Evolutionary conservation across 345 rosid species (phyloP), one percentile per base, ranked within the genome.

Genomic region (Eucalyptus erythrocorys): DNA sequence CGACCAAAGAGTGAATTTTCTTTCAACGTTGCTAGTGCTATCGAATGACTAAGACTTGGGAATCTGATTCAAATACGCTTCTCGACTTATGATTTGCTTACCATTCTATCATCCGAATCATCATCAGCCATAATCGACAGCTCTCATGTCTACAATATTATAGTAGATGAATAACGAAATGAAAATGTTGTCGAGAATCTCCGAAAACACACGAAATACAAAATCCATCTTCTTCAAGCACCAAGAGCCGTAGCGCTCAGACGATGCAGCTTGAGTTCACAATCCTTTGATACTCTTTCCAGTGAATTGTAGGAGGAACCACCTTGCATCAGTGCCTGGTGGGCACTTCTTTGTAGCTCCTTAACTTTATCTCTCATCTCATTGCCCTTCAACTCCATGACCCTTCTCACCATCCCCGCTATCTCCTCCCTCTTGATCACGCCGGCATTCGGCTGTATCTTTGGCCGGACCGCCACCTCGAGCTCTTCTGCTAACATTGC

Each of bases 401-500:
- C 61, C 88, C 59, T 92, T 86, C 90, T 92, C 66, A 94, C 94
- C 89, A 90, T n/a, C 82, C 47, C 86, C 86, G 89, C 89, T 47
- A 95, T 94, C 92, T 93, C 95, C 88, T 92, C 91, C 85, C 94
- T 93, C 26, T 89, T 86, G 30, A 95, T 90, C 17, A 89, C 90
- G 10, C 86, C 87, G 49, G 51, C 80, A 5, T 89, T 37, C 5
- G 91, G 88, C 87, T 6, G 48, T 17, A 32, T 43, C 88, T 88
- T 90, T 21, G 94, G 88, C 34, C 93, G 88, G 7, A 95, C 71
- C 0, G 95, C 96, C 71, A 94, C 91, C 6, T 91, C 90, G 1
- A 96, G 85, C 87, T 94, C 97, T 42, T 94, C 97, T 14, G 86
- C 85, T 13, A 95, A 90, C 89, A 94, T 6, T 9, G 95, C 87